These are phyloP conservation scores for Blastocystis sp. DNA, from an alignment of 352 stramenopile genomes.

Conservation along the genomic window DNA sequence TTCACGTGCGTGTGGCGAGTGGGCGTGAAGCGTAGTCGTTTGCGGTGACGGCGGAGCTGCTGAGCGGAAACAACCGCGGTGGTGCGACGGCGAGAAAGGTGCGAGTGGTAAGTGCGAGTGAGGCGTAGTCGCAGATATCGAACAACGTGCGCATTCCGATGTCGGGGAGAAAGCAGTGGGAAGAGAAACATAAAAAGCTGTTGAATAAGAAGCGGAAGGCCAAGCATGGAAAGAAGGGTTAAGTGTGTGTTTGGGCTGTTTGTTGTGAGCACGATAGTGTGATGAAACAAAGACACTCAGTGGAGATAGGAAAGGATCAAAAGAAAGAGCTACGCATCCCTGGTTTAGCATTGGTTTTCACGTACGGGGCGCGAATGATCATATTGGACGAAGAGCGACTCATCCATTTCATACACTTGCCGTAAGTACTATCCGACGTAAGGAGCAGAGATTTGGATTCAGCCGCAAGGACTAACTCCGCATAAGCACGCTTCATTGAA, in stretches of 20 bases:
- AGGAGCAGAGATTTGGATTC: too few relatives aligned
- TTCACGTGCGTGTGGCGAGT: conserved; percentile 81
- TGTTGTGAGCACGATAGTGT: not conserved
- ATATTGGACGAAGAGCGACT: too few relatives aligned
- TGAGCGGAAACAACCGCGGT: conserved; percentile 7
- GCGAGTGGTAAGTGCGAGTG: conserved; percentile 71
- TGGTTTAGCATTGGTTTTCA: too few relatives aligned
- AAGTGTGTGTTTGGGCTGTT: conserved; percentile 1
- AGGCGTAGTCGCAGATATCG: conserved; percentile 50
- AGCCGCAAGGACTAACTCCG: too few relatives aligned
- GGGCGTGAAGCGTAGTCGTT: conserved; percentile 74
- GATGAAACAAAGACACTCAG: too few relatives aligned
- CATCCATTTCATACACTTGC: too few relatives aligned
- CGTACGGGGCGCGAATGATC: too few relatives aligned
- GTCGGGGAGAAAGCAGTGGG: conserved; percentile 89
- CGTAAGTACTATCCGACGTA: too few relatives aligned
- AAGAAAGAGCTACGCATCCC: too few relatives aligned
- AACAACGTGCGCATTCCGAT: conserved; percentile 76
- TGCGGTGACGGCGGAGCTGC: conserved; percentile 46
- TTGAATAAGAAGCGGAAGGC: conserved; percentile 1
- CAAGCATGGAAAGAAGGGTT: not conserved
- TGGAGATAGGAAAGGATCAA: too few relatives aligned
- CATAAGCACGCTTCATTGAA: too few relatives aligned
- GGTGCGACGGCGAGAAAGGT: conserved; percentile 70
- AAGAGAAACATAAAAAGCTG: conserved; percentile 79